phyloP scores from a whole-genome alignment of 2,329 filamentous ascomycete genomes.

The Monilinia vaccinii-corymbosi region DNA sequence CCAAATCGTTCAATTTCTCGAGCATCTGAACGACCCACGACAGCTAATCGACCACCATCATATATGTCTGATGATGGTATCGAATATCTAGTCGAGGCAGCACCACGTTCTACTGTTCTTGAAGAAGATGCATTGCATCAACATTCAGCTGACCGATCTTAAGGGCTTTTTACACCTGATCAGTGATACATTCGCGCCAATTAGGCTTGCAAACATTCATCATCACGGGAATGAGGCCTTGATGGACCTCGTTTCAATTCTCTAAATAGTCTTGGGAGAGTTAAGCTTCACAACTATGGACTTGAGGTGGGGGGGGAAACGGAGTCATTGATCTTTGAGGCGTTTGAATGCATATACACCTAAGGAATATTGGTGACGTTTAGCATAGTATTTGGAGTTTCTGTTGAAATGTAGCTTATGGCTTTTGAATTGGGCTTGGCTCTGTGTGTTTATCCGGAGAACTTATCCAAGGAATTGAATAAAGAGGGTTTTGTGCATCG shows the following conservation, averaged over 20 bases:
- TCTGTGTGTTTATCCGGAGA: neutral
- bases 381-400: conserved; percentile 2
- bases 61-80: conserved; percentile 71
- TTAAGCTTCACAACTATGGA: neutral
- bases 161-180: neutral
- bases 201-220: neutral
- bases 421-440: neutral
- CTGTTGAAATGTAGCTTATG: neutral
- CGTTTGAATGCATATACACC: neutral
- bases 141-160: conserved; percentile 39
- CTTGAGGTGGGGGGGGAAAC: neutral
- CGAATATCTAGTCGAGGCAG: conserved; percentile 60
- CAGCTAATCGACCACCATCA: conserved; percentile 55
- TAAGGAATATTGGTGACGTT: conserved; percentile 3
- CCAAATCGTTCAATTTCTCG: conserved; percentile 14
- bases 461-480: neutral
- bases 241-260: conserved; percentile 4
- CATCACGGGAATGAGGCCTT: neutral
- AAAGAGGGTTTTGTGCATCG: neutral
- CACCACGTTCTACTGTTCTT: conserved; percentile 47
- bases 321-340: neutral
- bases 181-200: neutral
- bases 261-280: neutral
- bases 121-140: conserved; percentile 36
- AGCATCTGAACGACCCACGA: conserved; percentile 18